Evolutionary conservation across 306 rosid genomes (phyloP).

Genomic region (Canavalia gladiata): DNA sequence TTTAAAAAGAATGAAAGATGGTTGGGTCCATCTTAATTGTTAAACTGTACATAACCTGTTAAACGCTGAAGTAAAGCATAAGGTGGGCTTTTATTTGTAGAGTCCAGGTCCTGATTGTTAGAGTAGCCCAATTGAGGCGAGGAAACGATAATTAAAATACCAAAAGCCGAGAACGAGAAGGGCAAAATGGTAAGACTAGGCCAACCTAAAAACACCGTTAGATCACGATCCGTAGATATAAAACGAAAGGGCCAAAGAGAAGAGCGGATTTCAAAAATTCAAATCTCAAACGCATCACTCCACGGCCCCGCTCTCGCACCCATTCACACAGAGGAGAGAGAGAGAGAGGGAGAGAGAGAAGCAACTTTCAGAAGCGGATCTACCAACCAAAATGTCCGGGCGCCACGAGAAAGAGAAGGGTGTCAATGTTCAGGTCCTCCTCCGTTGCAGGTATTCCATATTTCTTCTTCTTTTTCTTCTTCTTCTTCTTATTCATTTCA

Average conservation of each 20-base stretch:
- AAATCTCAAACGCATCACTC: constrained; percentile 59
- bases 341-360: constrained; percentile 10
- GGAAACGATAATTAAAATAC: not conserved
- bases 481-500: not conserved
- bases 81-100: not conserved
- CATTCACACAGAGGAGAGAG: not conserved
- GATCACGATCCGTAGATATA: constrained; percentile 53
- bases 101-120: constrained; percentile 1
- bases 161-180: not conserved
- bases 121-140: not conserved
- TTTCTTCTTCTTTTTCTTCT: not conserved
- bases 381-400: constrained; percentile 65
- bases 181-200: not conserved
- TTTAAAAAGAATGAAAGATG: no score
- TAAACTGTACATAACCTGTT: no score
- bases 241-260: not conserved
- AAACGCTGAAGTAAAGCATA: no score
- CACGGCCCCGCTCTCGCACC: not conserved
- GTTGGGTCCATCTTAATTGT: no score
- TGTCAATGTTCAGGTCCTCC: constrained; percentile 95
- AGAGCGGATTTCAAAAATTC: constrained; percentile 73
- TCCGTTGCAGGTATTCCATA: constrained; percentile 80
- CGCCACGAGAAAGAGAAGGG: constrained; percentile 95
- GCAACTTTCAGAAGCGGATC: constrained; percentile 52
- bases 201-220: constrained; percentile 8